Evolutionary conservation across 371 early-diverging fungal genomes (phyloP).

Genomic region (Rhizopus microsporus): DNA sequence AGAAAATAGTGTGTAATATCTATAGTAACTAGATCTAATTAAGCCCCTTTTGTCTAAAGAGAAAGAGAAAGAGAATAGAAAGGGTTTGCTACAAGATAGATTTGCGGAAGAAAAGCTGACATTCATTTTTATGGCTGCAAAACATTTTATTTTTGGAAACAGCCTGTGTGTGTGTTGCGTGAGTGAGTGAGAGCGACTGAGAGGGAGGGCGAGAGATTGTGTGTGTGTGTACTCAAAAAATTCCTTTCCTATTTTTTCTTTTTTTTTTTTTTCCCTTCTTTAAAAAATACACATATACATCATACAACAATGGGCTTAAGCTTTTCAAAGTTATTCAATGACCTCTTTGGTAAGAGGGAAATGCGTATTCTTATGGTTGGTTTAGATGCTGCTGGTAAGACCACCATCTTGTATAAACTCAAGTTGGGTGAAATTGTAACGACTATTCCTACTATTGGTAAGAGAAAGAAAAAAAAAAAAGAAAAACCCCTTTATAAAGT

Average conservation of each 20-base stretch:
- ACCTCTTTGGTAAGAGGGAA: constrained; percentile 81
- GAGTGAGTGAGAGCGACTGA: too few species aligned
- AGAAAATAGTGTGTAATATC: too few species aligned
- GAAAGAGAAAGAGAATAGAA: too few species aligned
- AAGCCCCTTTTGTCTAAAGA: too few species aligned
- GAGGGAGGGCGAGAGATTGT: too few species aligned
- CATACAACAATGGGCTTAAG: constrained; percentile 45
- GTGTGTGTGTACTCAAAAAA: not conserved
- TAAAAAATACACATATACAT: not conserved
- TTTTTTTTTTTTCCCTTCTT: not conserved
- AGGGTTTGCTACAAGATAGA: too few species aligned
- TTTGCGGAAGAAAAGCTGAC: too few species aligned
- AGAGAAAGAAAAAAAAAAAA: constrained; percentile 6
- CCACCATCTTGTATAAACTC: constrained; percentile 90
- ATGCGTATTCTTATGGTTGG: constrained; percentile 98
- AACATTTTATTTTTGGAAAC: too few species aligned
- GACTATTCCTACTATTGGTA: constrained; percentile 89
- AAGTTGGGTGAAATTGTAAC: constrained; percentile 94
- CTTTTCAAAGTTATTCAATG: constrained; percentile 47
- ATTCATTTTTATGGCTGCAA: too few species aligned
- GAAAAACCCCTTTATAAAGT: not conserved
- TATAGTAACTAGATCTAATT: too few species aligned
- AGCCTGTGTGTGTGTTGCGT: too few species aligned
- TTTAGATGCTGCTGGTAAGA: constrained; percentile 99
- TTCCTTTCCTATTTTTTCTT: not conserved